Conservation (phyloP, 768 basidiomycete genomes). For the Lentinus tigrinus region DNA sequence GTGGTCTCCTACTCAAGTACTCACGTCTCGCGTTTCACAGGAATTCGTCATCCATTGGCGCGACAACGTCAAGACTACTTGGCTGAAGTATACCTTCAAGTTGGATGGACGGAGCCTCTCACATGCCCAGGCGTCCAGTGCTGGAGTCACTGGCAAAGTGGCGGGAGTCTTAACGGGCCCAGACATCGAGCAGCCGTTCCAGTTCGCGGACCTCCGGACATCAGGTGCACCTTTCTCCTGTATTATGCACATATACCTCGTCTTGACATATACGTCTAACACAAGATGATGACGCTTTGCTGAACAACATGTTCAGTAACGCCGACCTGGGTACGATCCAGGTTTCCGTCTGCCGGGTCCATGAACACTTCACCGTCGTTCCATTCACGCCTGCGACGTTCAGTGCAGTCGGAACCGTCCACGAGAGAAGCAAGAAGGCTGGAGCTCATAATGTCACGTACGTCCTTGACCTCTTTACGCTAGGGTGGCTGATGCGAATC, state of each 20-base stretch:
- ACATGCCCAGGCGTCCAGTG: neutral
- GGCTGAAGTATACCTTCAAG: neutral
- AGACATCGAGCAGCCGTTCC: neutral
- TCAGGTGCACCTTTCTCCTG: neutral
- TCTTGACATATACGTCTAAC: neutral
- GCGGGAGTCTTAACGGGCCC: neutral
- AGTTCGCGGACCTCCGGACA: slow-evolving; percentile 7
- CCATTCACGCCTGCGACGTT: neutral
- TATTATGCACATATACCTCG: neutral
- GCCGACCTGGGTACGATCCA: slow-evolving; percentile 10
- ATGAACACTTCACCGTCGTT: neutral
- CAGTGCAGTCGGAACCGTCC: slow-evolving; percentile 7
- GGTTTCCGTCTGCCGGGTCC: neutral
- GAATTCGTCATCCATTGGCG: neutral
- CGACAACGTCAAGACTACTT: neutral
- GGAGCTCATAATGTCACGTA: slow-evolving; percentile 17
- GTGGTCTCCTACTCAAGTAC: neutral
- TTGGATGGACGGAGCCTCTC: neutral
- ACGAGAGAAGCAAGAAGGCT: slow-evolving; percentile 22
- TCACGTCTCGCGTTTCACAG: neutral
- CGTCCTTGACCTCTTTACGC: neutral
- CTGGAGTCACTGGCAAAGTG: neutral
- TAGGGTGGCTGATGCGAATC: no score
- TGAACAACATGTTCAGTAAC: neutral
- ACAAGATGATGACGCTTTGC: neutral